phyloP scores from a whole-genome alignment of 1,284 basidiomycete species.

The Ustilago lituana region DNA sequence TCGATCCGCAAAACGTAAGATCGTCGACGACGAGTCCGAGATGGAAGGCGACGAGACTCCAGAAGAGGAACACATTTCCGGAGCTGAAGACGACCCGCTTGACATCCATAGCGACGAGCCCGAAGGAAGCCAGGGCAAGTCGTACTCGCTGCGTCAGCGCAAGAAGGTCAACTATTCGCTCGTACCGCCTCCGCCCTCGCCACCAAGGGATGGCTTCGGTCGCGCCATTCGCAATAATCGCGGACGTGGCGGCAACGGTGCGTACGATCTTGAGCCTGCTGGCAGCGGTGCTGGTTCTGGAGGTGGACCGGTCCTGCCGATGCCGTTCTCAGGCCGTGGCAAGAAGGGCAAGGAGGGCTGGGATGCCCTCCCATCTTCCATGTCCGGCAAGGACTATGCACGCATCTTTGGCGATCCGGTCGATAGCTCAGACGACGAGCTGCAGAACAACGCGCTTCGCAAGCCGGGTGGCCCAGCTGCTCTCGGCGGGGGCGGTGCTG shows the following conservation, averaged over 20 bases:
- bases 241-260: conserved; percentile 23
- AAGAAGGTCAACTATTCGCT: conserved; percentile 66
- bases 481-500: conserved; percentile 30
- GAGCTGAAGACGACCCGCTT: conserved; percentile 45
- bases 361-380: conserved; percentile 56
- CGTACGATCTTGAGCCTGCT: conserved; percentile 36
- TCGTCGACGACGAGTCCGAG: conserved; percentile 41
- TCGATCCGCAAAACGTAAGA: conserved; percentile 15
- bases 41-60: conserved; percentile 40
- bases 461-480: conserved; percentile 43
- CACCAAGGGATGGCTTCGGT: conserved; percentile 60
- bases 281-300: conserved; percentile 18
- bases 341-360: conserved; percentile 58
- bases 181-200: conserved; percentile 55
- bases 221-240: conserved; percentile 44
- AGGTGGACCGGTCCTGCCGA: conserved; percentile 27
- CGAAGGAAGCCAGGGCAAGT: conserved; percentile 49
- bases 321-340: conserved; percentile 47
- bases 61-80: conserved; percentile 39
- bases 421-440: conserved; percentile 64
- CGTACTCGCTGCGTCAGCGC: conserved; percentile 62
- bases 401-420: conserved; percentile 59
- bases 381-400: conserved; percentile 64
- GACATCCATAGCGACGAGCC: conserved; percentile 53
- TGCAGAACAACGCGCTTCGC: conserved; percentile 42